Percentiles rank a stretch among this genome's conserved stretches.
phyloP scores from a whole-genome alignment of 129 eudicot genomes.

The Glebionis coronaria region DNA sequence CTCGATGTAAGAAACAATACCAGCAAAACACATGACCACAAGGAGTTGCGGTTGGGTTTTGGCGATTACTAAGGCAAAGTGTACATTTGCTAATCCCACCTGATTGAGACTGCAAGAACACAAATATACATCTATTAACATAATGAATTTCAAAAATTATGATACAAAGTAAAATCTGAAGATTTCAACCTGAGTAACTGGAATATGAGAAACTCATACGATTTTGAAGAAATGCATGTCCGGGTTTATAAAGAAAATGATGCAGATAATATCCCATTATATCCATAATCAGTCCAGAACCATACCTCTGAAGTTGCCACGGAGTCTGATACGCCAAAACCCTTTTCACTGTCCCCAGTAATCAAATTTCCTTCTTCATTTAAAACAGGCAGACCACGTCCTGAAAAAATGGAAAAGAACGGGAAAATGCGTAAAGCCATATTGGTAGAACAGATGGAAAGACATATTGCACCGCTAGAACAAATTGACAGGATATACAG shows the following conservation, averaged over 20 bases:
- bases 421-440: not conserved
- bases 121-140: not conserved
- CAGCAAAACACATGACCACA: slow-evolving; percentile 99
- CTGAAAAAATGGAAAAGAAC: slow-evolving; percentile 36
- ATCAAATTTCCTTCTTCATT: slow-evolving; percentile 85
- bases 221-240: not conserved
- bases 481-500: not conserved
- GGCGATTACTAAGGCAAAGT: slow-evolving; percentile 94
- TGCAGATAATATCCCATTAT: not conserved
- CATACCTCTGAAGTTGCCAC: slow-evolving; percentile 69
- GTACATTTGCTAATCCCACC: slow-evolving; percentile 85
- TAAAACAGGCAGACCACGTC: slow-evolving; percentile 75
- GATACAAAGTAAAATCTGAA: not conserved
- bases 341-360: slow-evolving; percentile 55
- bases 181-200: not conserved
- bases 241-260: slow-evolving; percentile 6
- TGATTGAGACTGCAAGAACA: slow-evolving; percentile 47
- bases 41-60: slow-evolving; percentile 92
- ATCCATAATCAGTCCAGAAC: slow-evolving; percentile 8
- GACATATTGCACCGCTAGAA: not conserved
- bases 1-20: slow-evolving; percentile 34
- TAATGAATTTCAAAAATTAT: not conserved
- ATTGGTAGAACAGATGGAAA: not conserved
- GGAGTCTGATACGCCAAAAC: slow-evolving; percentile 44
- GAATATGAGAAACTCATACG: slow-evolving; percentile 4